These are phyloP conservation scores for Entoloma clypeatum DNA, from an alignment of 1,284 basidiomycete species.

Conservation along the genomic window DNA sequence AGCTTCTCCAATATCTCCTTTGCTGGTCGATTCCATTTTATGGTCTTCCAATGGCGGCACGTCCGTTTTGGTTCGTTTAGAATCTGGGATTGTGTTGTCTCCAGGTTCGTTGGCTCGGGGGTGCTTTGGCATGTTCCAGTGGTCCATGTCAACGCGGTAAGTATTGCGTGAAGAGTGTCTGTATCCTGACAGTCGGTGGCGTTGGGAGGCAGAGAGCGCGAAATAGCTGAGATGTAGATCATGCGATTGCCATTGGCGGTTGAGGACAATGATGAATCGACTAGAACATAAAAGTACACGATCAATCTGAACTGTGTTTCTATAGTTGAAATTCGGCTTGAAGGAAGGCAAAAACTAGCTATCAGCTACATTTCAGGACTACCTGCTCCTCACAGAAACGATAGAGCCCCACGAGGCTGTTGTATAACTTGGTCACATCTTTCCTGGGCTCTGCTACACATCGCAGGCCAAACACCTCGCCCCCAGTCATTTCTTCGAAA, in stretches of 20 bases:
- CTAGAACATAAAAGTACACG: too few relatives aligned
- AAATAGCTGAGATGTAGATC: not conserved
- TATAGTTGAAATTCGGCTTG: too few relatives aligned
- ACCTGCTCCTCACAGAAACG: constrained; percentile 45
- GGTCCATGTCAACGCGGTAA: constrained; percentile 11
- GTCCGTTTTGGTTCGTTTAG: constrained; percentile 18
- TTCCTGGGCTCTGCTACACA: constrained; percentile 57
- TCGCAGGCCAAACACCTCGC: constrained; percentile 43
- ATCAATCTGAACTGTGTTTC: too few relatives aligned
- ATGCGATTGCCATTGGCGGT: constrained; percentile 1
- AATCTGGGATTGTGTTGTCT: constrained; percentile 6
- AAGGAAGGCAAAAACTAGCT: too few relatives aligned
- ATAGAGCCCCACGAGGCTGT: constrained; percentile 41
- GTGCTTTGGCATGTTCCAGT: constrained; percentile 12
- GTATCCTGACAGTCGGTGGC: not conserved
- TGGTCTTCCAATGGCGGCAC: too few relatives aligned
- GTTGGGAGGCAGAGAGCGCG: not conserved
- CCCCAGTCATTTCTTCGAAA: constrained; percentile 63
- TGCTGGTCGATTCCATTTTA: too few relatives aligned
- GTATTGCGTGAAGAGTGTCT: not conserved
- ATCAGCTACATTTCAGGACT: too few relatives aligned
- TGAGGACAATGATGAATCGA: constrained; percentile 7
- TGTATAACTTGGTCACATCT: constrained; percentile 39
- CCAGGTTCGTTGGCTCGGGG: too few relatives aligned
- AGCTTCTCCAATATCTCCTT: not conserved